phyloP scores from a whole-genome alignment of 2,329 filamentous ascomycete genomes.

The Raffaelea arxii region DNA sequence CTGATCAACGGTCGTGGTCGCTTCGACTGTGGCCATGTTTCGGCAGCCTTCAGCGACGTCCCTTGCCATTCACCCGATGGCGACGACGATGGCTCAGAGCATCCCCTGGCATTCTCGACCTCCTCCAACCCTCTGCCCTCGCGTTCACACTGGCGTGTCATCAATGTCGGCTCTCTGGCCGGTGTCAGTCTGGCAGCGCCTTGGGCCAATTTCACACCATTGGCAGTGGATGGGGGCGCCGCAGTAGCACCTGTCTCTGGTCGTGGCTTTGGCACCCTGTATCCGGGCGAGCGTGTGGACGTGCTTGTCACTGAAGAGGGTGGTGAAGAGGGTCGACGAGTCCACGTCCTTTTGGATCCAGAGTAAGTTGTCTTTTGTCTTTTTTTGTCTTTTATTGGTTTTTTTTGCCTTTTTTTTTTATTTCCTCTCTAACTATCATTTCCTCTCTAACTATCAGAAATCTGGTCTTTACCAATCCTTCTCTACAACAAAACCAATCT shows the following conservation, averaged over 20 bases:
- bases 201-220: conserved; percentile 5
- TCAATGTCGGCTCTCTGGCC: conserved; percentile 11
- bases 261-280: conserved; percentile 1
- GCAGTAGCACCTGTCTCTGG: conserved; percentile 1
- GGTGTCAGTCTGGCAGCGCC: conserved; percentile 9
- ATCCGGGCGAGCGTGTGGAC: conserved; percentile 5
- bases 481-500: neutral
- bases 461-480: neutral
- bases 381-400: neutral
- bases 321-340: neutral
- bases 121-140: neutral
- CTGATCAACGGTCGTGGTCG: conserved; percentile 9
- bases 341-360: neutral
- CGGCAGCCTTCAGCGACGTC: conserved; percentile 3
- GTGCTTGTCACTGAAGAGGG: neutral
- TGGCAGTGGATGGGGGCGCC: conserved; percentile 12
- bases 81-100: neutral
- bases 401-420: too few species aligned
- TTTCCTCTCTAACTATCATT: too few species aligned
- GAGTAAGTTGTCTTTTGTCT: neutral
- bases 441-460: too few species aligned
- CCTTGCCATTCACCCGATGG: conserved; percentile 2
- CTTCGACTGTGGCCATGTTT: conserved; percentile 10
- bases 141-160: conserved; percentile 5
- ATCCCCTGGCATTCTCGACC: neutral